These are phyloP conservation scores for Gynochthodes officinalis DNA, from an alignment of 257 asterid genomes.

Conservation along the genomic window DNA sequence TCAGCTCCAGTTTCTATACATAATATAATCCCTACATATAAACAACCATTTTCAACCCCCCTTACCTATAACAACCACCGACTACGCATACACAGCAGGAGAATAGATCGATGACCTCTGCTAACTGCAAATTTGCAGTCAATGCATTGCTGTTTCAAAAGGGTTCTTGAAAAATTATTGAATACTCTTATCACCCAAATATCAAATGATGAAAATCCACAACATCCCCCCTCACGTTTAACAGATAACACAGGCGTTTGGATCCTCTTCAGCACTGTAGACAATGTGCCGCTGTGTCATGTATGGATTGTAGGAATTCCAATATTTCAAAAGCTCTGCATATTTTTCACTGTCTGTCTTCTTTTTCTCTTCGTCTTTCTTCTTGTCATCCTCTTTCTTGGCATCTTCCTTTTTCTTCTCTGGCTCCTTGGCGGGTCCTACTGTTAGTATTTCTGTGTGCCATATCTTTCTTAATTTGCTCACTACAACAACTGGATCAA, in stretches of 20 bases:
- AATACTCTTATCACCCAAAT: too few relatives aligned
- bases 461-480: conserved; percentile 26
- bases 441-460: conserved; percentile 25
- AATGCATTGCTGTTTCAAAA: not conserved
- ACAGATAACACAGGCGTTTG: conserved; percentile 35
- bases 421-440: conserved; percentile 31
- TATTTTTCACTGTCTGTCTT: conserved; percentile 13
- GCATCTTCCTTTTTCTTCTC: conserved; percentile 13
- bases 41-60: not conserved
- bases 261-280: conserved; percentile 24
- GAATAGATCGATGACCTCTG: too few relatives aligned
- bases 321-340: conserved; percentile 22
- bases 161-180: conserved; percentile 5
- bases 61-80: not conserved
- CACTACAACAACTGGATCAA: conserved; percentile 26
- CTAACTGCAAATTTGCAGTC: not conserved
- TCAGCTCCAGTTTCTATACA: too few relatives aligned
- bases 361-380: conserved; percentile 4
- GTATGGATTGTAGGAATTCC: conserved; percentile 11
- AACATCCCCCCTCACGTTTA: conserved; percentile 3
- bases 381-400: conserved; percentile 14
- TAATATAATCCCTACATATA: not conserved
- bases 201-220: not conserved
- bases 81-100: too few relatives aligned
- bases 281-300: conserved; percentile 11